A percentile compares a stretch with the other conserved stretches of the same genome.
Conservation (phyloP, 371 early-diverging fungal species). For the Capillidium rhysosporum region DNA sequence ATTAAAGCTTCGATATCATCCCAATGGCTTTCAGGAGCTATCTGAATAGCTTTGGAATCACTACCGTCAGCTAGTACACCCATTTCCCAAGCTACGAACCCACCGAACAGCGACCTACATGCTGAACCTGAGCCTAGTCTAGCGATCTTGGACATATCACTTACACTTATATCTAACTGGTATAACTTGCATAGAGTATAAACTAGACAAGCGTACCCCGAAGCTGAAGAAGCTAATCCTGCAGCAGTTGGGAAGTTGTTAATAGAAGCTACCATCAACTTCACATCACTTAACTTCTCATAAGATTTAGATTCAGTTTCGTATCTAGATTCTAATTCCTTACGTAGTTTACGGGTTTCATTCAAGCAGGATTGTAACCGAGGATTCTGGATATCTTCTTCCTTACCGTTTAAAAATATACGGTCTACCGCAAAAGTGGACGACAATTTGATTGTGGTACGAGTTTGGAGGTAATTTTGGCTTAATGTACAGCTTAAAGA, state of each 20-base stretch:
- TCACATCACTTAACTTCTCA: constrained; percentile 28
- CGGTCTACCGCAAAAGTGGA: constrained; percentile 38
- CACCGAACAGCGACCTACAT: constrained; percentile 91
- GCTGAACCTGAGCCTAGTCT: constrained; percentile 94
- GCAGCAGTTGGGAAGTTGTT: constrained; percentile 99
- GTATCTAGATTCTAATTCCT: constrained; percentile 32
- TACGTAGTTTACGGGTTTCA: constrained; percentile 56
- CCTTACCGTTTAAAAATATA: constrained; percentile 87
- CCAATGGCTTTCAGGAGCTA: constrained; percentile 84
- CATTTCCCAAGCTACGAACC: constrained; percentile 94
- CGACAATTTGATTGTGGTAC: constrained; percentile 67
- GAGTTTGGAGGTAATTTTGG: constrained; percentile 85
- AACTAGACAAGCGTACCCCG: constrained; percentile 90
- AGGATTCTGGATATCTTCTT: constrained; percentile 61
- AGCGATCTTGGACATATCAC: constrained; percentile 79
- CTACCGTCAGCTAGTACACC: constrained; percentile 52
- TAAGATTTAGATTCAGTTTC: constrained; percentile 15
- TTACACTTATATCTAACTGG: constrained; percentile 34
- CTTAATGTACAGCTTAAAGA: constrained; percentile 93
- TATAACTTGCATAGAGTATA: constrained; percentile 64
- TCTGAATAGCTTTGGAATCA: constrained; percentile 78
- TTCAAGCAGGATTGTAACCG: constrained; percentile 71
- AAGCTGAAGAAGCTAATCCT: constrained; percentile 98
- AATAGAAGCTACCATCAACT: constrained; percentile 67
- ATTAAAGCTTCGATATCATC: constrained; percentile 87